Percentiles rank a stretch among this genome's conserved stretches.
Evolutionary conservation across 805 yeast species (phyloP).

Genomic region (Saccharomycopsis selenospora): DNA sequence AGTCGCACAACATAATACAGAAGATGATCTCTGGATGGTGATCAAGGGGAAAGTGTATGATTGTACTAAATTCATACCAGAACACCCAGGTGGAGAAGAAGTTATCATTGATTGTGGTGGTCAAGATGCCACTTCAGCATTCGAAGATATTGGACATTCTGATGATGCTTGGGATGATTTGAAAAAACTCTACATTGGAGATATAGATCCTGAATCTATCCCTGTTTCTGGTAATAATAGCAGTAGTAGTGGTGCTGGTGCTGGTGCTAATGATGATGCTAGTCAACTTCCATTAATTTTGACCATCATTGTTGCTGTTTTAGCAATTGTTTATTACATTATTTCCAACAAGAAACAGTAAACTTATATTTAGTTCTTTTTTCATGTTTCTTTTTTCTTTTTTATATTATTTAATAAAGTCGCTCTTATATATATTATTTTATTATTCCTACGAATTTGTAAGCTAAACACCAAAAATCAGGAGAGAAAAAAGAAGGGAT

Average conservation of each 20-base stretch:
- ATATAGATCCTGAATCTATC: constrained; percentile 56
- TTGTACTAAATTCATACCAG: constrained; percentile 46
- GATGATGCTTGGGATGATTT: constrained; percentile 87
- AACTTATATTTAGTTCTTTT: too few species aligned
- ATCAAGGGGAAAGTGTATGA: constrained; percentile 76
- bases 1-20: constrained; percentile 63
- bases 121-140: constrained; percentile 62
- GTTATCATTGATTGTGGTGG: constrained; percentile 76
- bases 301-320: constrained; percentile 34
- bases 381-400: too few species aligned
- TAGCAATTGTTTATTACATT: constrained; percentile 37
- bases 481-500: too few species aligned
- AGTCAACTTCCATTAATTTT: constrained; percentile 30
- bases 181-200: constrained; percentile 65
- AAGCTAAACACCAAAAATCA: too few species aligned
- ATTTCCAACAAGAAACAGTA: constrained; percentile 10
- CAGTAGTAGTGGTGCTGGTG: constrained; percentile 23
- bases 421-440: too few species aligned
- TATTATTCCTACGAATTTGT: too few species aligned
- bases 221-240: constrained; percentile 22
- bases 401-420: too few species aligned
- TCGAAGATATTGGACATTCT: constrained; percentile 92
- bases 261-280: constrained; percentile 22
- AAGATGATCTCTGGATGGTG: constrained; percentile 78
- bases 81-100: constrained; percentile 79